Conservation (phyloP, 352 stramenopile species). For the Phytophthora parvispora region DNA sequence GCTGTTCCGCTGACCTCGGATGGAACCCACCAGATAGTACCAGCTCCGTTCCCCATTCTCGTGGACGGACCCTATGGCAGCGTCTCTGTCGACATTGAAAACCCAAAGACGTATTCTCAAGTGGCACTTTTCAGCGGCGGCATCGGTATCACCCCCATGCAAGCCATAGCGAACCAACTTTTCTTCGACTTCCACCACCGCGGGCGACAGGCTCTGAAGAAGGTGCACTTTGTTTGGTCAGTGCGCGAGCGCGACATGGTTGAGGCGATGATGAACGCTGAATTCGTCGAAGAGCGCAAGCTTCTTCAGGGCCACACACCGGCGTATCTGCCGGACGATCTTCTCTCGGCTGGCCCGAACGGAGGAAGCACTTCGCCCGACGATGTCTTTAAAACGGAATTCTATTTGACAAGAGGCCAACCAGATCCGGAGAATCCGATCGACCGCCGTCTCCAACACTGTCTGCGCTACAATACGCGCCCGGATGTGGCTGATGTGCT, state of each 20-base stretch:
- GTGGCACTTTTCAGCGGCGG: slow-evolving; percentile 51
- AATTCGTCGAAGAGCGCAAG: slow-evolving; percentile 7
- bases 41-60: slow-evolving; percentile 29
- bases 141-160: slow-evolving; percentile 58
- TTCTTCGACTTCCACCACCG: slow-evolving; percentile 17
- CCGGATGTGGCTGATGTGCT: slow-evolving; percentile 31
- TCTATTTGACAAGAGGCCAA: slow-evolving; percentile 42
- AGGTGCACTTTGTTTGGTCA: slow-evolving; percentile 53
- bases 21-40: background rate
- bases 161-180: slow-evolving; percentile 41
- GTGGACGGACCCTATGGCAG: slow-evolving; percentile 58
- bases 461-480: slow-evolving; percentile 36
- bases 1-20: slow-evolving; percentile 1
- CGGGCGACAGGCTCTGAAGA: slow-evolving; percentile 19
- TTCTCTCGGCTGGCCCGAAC: slow-evolving; percentile 7
- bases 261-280: slow-evolving; percentile 27
- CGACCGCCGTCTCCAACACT: slow-evolving; percentile 29
- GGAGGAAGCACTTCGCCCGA: slow-evolving; percentile 1
- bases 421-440: slow-evolving; percentile 29
- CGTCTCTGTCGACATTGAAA: slow-evolving; percentile 48
- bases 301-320: slow-evolving; percentile 5
- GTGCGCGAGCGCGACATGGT: slow-evolving; percentile 47
- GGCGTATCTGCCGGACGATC: slow-evolving; percentile 15
- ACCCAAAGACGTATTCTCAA: slow-evolving; percentile 40
- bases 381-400: slow-evolving; percentile 38